Base-by-base conservation (phyloP, 495 filamentous ascomycete species). In the Hyaloscypha hepaticicola region DNA sequence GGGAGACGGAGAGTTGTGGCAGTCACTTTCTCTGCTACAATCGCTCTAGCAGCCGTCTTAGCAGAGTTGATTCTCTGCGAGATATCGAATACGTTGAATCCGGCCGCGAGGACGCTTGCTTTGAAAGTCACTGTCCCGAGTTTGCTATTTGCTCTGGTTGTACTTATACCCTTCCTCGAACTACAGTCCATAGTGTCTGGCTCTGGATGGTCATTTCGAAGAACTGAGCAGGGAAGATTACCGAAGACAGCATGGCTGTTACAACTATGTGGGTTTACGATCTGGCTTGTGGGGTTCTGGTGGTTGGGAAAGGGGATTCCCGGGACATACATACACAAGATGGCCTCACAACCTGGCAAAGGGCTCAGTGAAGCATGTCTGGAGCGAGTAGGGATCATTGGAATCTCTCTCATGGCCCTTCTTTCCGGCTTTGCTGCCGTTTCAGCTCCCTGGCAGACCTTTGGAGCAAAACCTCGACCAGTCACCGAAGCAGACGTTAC, bases 351-450 rank as follows among this genome's bases (percentile, higher is more conserved):
- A 50, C 58, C 70, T 62, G 77, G 72, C 4, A 77, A 85, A 66
- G 79, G 78, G 41, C 72, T 93, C 62, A 85, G 81, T 58, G 85
- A 92, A 71, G 90, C 87, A 26, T 91, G 89, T 76, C 77, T 93
- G 50, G 89, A 91, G 73, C 78, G 90, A 38, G 86, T 95, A 21
- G 90, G 89, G 19, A 84, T 94, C 33, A 89, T 93, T 69, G 91
- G 91, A 14, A 89, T 94, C 31, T 88, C 86, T 58, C 77, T 92
- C 33, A 93, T 95, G 91, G 90, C 90, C 9, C 77, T 90, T 24
- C 77, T 95, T 33, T 89, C 90, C 22, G 91, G 91, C 12, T 95
- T 94, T 70, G 91, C 90, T 25, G 89, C 88, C 25, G 87, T 95
- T 41, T 90, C 87, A 52, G 87, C 87, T 9, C 85, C 90, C 27